phyloP scores from a whole-genome alignment of 305 asterid species.

The Fraxinus sp. region DNA sequence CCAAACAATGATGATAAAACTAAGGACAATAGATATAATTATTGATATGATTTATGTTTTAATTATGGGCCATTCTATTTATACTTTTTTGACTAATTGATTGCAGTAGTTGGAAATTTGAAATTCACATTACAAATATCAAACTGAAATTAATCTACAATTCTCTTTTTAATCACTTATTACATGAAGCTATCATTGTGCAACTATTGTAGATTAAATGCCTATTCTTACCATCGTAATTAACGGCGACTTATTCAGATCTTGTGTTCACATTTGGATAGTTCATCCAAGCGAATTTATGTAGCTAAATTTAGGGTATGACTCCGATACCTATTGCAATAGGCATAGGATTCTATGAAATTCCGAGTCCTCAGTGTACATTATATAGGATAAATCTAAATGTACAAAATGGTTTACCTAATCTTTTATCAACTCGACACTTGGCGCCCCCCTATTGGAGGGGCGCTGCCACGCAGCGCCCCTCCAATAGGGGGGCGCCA shows the following conservation, averaged over 20 bases:
- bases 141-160: constrained; percentile 14
- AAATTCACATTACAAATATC: constrained; percentile 21
- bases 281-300: neutral
- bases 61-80: constrained; percentile 29
- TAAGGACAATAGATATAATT: constrained; percentile 33
- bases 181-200: neutral
- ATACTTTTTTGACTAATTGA: constrained; percentile 51
- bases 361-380: too few relatives aligned
- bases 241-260: neutral
- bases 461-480: too few relatives aligned
- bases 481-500: too few relatives aligned
- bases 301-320: neutral
- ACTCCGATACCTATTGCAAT: neutral
- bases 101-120: constrained; percentile 35
- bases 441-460: too few relatives aligned
- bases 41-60: constrained; percentile 38
- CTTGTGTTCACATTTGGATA: neutral
- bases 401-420: too few relatives aligned
- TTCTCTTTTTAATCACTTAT: constrained; percentile 42
- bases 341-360: neutral
- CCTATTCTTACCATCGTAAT: neutral
- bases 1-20: neutral
- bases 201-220: neutral
- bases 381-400: too few relatives aligned
- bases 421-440: too few relatives aligned